Evolutionary conservation across 2,329 filamentous ascomycete genomes (phyloP).

Genomic region (Neofusicoccum ribis): DNA sequence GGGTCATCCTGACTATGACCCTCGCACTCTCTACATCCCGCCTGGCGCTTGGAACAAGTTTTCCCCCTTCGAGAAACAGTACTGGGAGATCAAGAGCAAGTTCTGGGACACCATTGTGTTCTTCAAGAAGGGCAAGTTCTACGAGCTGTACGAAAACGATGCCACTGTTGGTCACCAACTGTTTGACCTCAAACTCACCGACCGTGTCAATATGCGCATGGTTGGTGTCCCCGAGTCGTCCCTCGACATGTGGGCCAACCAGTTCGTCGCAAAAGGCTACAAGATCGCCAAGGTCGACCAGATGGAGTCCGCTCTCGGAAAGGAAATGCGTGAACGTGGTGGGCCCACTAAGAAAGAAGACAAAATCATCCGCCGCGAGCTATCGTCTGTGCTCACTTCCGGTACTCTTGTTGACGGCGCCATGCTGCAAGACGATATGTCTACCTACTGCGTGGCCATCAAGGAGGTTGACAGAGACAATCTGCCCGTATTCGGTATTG

Average conservation of each 20-base stretch:
- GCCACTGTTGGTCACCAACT: constrained; percentile 94
- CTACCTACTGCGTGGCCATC: constrained; percentile 92
- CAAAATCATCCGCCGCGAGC: constrained; percentile 88
- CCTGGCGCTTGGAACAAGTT: constrained; percentile 78
- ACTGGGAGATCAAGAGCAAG: constrained; percentile 99
- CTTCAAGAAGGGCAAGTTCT: constrained; percentile 99
- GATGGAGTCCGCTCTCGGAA: constrained; percentile 90
- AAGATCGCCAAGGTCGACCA: constrained; percentile 97
- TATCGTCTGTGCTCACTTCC: constrained; percentile 86
- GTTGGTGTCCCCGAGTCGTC: constrained; percentile 95
- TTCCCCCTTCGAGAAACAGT: constrained; percentile 94
- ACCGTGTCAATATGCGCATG: constrained; percentile 99
- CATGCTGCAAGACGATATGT: constrained; percentile 98
- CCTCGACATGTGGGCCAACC: constrained; percentile 94
- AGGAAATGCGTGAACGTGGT: constrained; percentile 97
- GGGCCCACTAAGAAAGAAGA: constrained; percentile 72
- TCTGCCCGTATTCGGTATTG: constrained; percentile 81
- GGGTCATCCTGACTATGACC: constrained; percentile 85
- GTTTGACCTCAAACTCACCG: constrained; percentile 96
- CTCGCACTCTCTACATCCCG: constrained; percentile 86
- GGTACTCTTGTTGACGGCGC: constrained; percentile 92
- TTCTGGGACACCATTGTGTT: constrained; percentile 98
- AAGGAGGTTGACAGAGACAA: constrained; percentile 70
- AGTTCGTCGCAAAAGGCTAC: constrained; percentile 96
- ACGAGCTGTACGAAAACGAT: constrained; percentile 97